Base-by-base conservation (phyloP, 192 early-diverging fungal genomes). In the Lobosporangium transversale region DNA sequence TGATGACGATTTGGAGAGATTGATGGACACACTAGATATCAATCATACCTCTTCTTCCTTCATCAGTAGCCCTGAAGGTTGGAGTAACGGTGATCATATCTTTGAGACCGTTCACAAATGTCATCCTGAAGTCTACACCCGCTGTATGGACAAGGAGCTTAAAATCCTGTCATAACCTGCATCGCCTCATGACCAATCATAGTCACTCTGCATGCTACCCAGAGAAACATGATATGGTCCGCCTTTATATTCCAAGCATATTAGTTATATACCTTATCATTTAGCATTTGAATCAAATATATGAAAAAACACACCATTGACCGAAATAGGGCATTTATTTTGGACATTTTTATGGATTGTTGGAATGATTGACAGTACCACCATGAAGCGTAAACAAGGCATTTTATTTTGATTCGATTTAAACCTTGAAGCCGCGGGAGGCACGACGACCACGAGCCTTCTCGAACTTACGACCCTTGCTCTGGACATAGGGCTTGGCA, bases 401-500 rank as follows among this genome's bases (percentile, higher is more conserved):
- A n/a, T n/a, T n/a, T n/a, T n/a, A n/a, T n/a, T n/a, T n/a, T n/a
- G n/a, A 40, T 7, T 14, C 26, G 49, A 26, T 80, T 90, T 93
- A 94, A 70, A 82, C 88, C 89, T 96, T 97, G 94, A 91, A 99
- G 86, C 98, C 98, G 87, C 97, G 92, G 82, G 94, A 96, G 81
- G 93, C 89, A 91, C 98, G 92, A 80, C 95, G 94, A 92, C 98
- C 98, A 96, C 98, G 96, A 83, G 97, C 98, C 44, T 88, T 84
- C 87, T 99, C 97, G 84, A 97, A 97, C 94, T 99, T 99, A 89
- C 98, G 93, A 68, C 98, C 98, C 94, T 98, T 98, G 86, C 94
- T 94, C 79, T 92, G 90, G 81, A 98, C 92, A 85, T 94, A 97
- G 68, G 98, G 98, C 81, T 82, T 82, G 60, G 66, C 60, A 47